Base-by-base conservation (phyloP, 495 filamentous ascomycete genomes). In the Penicillium lagena region DNA sequence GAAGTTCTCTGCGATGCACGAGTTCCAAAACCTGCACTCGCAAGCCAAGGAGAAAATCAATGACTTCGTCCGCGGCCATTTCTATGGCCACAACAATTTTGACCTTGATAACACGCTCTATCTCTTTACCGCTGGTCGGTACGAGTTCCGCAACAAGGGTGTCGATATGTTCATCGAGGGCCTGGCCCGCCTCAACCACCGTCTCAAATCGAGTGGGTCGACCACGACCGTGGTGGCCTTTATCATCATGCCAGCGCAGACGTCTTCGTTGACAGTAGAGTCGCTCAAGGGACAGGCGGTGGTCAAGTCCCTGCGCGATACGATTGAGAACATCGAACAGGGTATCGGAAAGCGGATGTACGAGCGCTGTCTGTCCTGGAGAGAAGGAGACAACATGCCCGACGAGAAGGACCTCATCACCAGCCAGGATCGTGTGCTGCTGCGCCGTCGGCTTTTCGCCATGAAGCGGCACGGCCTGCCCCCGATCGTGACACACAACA, bases 101-200 rank as follows among this genome's bases (percentile, higher is more conserved):
- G 87, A 96, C 47, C 82, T 89, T 8, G 89, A 97, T 31, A 95
- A 97, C 60, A 98, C 93, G 12, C 77, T 98, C n/a, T 98, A 96
- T 62, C 83, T 96, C 64, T 98, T 98, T 68, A 98, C 91, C 10
- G 82, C 94, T 14, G 93, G 93, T 39, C 85, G 93, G 37, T 98
- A 98, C 58, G 93, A 98, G 64, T 98, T 90, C 74, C 74, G 93
- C 42, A 98, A 98, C 64, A 98, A 98, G 66, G 93, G 93, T 51
- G 90, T 95, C 12, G 93, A 98, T 67, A 97, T 98, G 93, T 98
- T 96, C 62, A 93, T 98, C 55, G 93, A 98, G 62, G 91, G 89
- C 0, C 72, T 98, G 35, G 93, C 93, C 14, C 85, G 93, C 30
- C 72, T 98, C 52, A 97, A 98, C 67, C 90, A 96, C 70, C 80